A percentile compares a stretch with the other conserved stretches of the same genome.
phyloP scores from a whole-genome alignment of 2,329 filamentous ascomycete genomes.

The Fusarium aywerte region DNA sequence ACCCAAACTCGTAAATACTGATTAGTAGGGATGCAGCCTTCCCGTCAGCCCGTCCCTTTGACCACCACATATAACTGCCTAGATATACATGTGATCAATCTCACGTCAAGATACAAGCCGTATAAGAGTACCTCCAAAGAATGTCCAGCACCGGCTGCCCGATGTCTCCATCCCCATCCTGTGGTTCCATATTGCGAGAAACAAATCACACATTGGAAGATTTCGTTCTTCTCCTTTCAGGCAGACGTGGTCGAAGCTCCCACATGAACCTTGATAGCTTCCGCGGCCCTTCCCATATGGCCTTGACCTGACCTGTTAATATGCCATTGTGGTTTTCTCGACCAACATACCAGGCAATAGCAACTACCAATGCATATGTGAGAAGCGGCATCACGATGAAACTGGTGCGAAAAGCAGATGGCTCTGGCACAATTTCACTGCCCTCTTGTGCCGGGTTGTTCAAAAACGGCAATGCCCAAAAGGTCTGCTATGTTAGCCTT shows the following conservation, averaged over 20 bases:
- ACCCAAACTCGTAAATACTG: too few relatives aligned
- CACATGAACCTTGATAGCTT: accelerated
- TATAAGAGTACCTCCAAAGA: too few relatives aligned
- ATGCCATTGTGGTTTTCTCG: accelerated
- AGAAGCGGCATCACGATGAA: background rate
- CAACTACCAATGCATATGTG: accelerated
- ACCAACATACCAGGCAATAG: background rate
- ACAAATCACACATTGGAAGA: background rate
- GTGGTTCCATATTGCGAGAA: background rate
- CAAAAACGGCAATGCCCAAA: background rate
- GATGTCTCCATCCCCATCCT: background rate
- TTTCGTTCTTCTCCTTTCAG: background rate
- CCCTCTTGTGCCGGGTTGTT: background rate
- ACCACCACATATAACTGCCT: too few relatives aligned
- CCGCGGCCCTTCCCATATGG: accelerated
- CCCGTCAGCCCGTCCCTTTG: too few relatives aligned
- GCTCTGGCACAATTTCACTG: accelerated
- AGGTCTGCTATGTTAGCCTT: accelerated
- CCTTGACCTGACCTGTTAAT: accelerated
- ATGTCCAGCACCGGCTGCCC: too few relatives aligned
- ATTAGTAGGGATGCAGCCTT: too few relatives aligned
- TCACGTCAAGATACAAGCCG: too few relatives aligned
- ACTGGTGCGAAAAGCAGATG: background rate
- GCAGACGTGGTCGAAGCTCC: background rate
- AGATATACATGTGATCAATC: too few relatives aligned